Evolutionary conservation across 805 yeast genomes (phyloP), one percentile per base, ranked within the genome.

Genomic region (Yarrowia deformans): DNA sequence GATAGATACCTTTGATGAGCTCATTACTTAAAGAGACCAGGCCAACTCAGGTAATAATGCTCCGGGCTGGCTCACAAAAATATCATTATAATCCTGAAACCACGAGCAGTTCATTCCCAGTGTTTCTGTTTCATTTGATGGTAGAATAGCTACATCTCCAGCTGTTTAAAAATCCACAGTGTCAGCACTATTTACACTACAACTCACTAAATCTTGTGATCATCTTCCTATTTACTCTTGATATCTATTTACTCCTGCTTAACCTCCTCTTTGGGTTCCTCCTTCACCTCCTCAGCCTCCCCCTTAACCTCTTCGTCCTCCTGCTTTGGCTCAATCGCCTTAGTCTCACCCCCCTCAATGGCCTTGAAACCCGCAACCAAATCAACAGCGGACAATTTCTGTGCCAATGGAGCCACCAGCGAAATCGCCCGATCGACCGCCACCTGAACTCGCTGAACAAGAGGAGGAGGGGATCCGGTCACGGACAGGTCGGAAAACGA

Each of bases 361-460:
- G 34, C 48, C 19, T 42, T 18, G 56, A 63, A 63, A 0, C 56
- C 56, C 16, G 48, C 68, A 10, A 63, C 50, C 8, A 63, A 29
- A 8, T 43, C 55, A 0, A 60, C 69, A 4, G 67, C 69, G 2
- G 69, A 46, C 35, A 49, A 23, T 16, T 69, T 49, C 48, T 61
- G 70, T 3, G 72, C 75, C 35, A 94, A 81, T 2, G 98, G 97
- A 12, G 97, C 93, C 1, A 91, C 95, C 56, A 95, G 81, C 50
- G 85, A 90, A 68, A 89, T 84, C 16, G 96, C 96, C 71, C 96
- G 84, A 54, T 84, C 86, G 70, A 95, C 79, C 23, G 94, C 88
- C 72, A 90, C 93, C 72, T 88, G 91, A 1, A 95, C 87, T 75
- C 99, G 85, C 70, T 91, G 94, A 72, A 87, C 87, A 69, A 95